These are phyloP conservation scores for Chaetomium fimeti DNA, from an alignment of 495 filamentous ascomycete species.

Conservation along the genomic window DNA sequence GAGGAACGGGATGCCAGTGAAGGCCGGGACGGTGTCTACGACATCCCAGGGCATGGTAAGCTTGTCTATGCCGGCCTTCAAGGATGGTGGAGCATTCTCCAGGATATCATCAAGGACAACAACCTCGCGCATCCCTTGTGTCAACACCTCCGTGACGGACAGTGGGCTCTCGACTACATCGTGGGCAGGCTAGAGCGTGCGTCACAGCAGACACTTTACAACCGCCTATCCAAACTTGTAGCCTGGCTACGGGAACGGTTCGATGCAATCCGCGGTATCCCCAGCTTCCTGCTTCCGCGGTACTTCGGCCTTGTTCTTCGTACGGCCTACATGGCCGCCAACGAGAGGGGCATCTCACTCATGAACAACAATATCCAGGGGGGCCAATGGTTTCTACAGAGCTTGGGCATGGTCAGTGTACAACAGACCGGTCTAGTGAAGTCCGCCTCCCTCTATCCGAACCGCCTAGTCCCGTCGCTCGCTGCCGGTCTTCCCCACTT, in stretches of 20 bases:
- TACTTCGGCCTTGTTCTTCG: slow-evolving; percentile 90
- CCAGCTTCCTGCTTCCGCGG: slow-evolving; percentile 84
- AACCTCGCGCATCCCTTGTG: slow-evolving; percentile 91
- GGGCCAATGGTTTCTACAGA: slow-evolving; percentile 82
- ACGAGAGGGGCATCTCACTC: slow-evolving; percentile 71
- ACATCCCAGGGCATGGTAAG: slow-evolving; percentile 76
- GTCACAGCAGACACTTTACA: slow-evolving; percentile 58
- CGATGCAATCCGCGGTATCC: slow-evolving; percentile 75
- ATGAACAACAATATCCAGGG: slow-evolving; percentile 72
- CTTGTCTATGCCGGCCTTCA: slow-evolving; percentile 95
- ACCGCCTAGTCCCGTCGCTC: slow-evolving; percentile 76
- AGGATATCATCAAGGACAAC: slow-evolving; percentile 81
- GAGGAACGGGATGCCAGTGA: slow-evolving; percentile 83
- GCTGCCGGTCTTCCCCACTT: slow-evolving; percentile 97
- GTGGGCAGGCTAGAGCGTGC: slow-evolving; percentile 72
- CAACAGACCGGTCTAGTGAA: slow-evolving; percentile 87
- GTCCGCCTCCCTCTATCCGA: slow-evolving; percentile 85
- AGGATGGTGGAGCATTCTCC: slow-evolving; percentile 95
- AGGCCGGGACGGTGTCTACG: slow-evolving; percentile 81
- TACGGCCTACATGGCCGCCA: slow-evolving; percentile 80
- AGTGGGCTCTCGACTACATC: slow-evolving; percentile 94
- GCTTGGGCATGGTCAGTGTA: slow-evolving; percentile 81
- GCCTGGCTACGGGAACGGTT: slow-evolving; percentile 82
- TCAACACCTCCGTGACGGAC: slow-evolving; percentile 84
- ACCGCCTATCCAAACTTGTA: slow-evolving; percentile 60